Evolutionary conservation across 2,329 filamentous ascomycete species (phyloP).

Genomic region (Pseudocercospora eumusae): DNA sequence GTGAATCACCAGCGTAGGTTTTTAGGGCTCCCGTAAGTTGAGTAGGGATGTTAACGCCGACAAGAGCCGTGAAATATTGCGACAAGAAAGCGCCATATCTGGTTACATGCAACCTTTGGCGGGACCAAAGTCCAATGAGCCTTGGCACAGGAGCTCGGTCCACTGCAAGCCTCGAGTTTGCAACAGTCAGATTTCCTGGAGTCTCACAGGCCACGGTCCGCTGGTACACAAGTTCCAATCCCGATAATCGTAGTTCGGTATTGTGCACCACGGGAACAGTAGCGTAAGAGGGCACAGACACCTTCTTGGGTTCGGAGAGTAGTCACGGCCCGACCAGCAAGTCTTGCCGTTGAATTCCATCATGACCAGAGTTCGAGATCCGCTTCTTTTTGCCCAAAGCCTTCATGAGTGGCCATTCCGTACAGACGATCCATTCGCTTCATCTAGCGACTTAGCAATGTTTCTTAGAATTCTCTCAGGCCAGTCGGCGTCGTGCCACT

Average conservation of each 20-base stretch:
- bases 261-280: neutral
- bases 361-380: neutral
- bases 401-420: neutral
- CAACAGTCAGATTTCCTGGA: neutral
- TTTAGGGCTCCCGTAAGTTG: too few relatives aligned
- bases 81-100: too few relatives aligned
- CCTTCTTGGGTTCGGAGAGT: too few relatives aligned
- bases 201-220: neutral
- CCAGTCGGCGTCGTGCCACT: slow-evolving; percentile 33
- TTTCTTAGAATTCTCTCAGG: slow-evolving; percentile 25
- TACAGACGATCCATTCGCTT: slow-evolving; percentile 1
- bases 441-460: slow-evolving; percentile 24
- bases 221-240: neutral
- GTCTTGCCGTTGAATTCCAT: too few relatives aligned
- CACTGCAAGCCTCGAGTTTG: neutral
- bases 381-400: neutral
- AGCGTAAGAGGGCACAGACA: neutral
- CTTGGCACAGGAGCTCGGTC: neutral
- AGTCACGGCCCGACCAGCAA: too few relatives aligned
- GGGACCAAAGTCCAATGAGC: neutral
- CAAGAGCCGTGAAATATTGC: too few relatives aligned
- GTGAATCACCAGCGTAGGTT: too few relatives aligned
- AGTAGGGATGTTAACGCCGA: too few relatives aligned
- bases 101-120: too few relatives aligned
- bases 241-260: neutral